Percentiles rank a stretch among this genome's conserved stretches.
These are phyloP conservation scores for Colletotrichum sp. DNA, from an alignment of 2,329 filamentous ascomycete species.

Conservation along the genomic window DNA sequence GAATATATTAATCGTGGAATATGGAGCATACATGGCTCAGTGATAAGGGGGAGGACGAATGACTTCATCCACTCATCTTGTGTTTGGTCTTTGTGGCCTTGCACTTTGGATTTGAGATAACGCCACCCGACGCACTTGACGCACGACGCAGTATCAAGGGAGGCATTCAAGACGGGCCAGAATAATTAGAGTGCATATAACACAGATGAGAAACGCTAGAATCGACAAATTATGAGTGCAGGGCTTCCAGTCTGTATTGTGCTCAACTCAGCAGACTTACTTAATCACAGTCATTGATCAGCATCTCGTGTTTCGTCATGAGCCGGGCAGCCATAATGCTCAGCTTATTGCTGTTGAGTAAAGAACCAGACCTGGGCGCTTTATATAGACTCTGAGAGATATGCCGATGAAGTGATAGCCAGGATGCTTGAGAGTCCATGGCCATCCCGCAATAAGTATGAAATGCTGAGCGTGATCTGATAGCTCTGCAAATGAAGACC, in stretches of 20 bases:
- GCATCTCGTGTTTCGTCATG: accelerated
- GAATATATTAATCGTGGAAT: not conserved
- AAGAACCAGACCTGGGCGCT: accelerated
- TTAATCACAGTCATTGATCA: accelerated
- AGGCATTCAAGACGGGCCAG: not conserved
- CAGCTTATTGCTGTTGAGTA: not conserved
- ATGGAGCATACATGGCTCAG: not conserved
- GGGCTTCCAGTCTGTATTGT: not conserved
- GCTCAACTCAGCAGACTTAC: not conserved
- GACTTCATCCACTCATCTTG: not conserved
- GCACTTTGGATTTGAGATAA: not conserved
- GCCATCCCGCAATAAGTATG: accelerated
- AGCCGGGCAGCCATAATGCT: accelerated
- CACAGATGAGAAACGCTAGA: not conserved
- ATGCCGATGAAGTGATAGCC: not conserved
- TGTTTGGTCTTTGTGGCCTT: not conserved
- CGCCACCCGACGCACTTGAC: not conserved
- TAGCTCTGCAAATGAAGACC: not conserved
- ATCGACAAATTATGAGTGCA: accelerated
- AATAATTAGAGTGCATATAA: not conserved
- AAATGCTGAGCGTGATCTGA: accelerated
- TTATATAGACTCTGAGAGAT: not conserved
- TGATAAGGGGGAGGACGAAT: not conserved
- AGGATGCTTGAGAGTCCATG: not conserved
- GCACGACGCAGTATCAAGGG: not conserved